These are phyloP conservation scores for Solanum hybrid DNA, from an alignment of 305 asterid genomes.

Conservation along the genomic window DNA sequence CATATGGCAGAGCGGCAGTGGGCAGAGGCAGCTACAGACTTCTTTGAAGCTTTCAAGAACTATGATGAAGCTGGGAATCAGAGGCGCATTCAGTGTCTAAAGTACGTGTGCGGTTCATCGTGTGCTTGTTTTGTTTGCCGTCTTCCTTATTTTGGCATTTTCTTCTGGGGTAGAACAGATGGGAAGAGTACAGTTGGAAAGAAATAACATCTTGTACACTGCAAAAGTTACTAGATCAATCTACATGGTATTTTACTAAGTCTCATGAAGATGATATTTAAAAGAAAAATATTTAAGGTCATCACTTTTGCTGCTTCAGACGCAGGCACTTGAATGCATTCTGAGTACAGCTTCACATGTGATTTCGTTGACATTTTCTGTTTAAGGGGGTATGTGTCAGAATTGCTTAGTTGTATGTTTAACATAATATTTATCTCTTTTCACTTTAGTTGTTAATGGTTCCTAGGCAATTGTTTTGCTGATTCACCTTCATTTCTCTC, in stretches of 20 bases:
- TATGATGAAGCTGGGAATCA: slow-evolving; percentile 98
- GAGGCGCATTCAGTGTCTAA: slow-evolving; percentile 89
- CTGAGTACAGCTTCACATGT: neutral
- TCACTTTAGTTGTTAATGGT: neutral
- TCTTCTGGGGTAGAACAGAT: neutral
- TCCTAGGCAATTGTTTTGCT: neutral
- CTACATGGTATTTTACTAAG: neutral
- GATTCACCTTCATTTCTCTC: neutral
- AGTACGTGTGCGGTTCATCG: slow-evolving; percentile 35
- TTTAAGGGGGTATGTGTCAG: neutral
- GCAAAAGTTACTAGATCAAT: neutral
- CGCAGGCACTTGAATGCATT: neutral
- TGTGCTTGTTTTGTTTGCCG: neutral
- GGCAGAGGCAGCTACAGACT: slow-evolving; percentile 96
- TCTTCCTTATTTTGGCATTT: neutral
- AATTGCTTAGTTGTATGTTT: neutral
- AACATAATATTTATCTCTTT: neutral
- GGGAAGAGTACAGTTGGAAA: neutral
- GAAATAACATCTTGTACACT: neutral
- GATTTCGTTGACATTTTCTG: neutral
- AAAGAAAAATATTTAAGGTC: neutral
- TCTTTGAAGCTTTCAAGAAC: slow-evolving; percentile 94
- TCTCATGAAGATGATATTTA: neutral
- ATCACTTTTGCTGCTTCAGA: neutral
- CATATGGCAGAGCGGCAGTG: slow-evolving; percentile 96